Evolutionary conservation across 768 basidiomycete genomes (phyloP), one percentile per base, ranked within the genome.

Genomic region (Trametes gibbosa): DNA sequence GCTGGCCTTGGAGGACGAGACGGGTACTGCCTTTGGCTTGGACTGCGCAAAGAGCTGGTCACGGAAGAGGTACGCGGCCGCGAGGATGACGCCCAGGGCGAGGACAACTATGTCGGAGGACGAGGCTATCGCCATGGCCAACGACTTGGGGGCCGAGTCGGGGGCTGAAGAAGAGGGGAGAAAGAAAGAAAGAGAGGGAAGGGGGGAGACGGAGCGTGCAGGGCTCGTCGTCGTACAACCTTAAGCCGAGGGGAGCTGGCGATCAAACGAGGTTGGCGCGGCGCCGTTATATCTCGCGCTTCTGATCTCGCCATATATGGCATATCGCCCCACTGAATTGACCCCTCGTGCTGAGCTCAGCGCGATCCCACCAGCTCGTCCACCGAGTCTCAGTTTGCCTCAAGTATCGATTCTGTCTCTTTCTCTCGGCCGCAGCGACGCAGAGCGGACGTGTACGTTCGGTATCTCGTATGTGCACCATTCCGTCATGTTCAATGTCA

Each of bases 1-100:
- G 54, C 60, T 70, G 0, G 76, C 74, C 53, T 81, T 79, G 32
- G 81, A 71, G n/a, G 67, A 43, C 25, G 79, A 63, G 25, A 78
- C 58, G 0, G 85, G 78, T 34, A 79, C 75, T 10, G 76, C 66
- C 70, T 86, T 90, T 21, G 84, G 81, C 64, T 87, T 85, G 21
- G 86, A 80, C 8, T 86, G 76, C 58, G 83, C 72, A 65, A 92
- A 92, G 10, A 94, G 72, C 69, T 87, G 85, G 73, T 93, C 91
- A 46, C 87, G 82, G 78, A 92, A 94, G 66, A 95, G 84, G 72
- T 92, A 94, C 58, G 84, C 75, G 25, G 83, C 86, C 19, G 90
- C 92, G 43, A 92, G 80, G 61, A 84, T 79, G 54, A 92, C 82
- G 53, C 92, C 91, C 42, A 94, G 71, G 42, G 80, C 76, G 60